Evolutionary conservation across 371 early-diverging fungal genomes (phyloP), one percentile per base, ranked within the genome.

Genomic region (Scutellospora calospora): DNA sequence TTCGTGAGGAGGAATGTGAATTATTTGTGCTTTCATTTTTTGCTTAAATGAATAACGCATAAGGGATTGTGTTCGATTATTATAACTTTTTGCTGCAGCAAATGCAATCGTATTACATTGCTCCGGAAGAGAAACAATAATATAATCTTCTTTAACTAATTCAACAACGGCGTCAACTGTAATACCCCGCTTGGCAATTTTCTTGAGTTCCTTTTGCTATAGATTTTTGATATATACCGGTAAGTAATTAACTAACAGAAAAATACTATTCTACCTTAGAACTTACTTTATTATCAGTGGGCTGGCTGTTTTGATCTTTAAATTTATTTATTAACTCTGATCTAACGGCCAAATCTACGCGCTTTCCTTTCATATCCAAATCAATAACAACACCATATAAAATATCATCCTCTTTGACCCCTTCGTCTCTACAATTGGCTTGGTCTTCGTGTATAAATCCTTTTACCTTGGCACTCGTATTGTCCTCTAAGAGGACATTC

Each of bases 141-240:
- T 74, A 80, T 93, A 94, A 81, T 92, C 90, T 45, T 92, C 89
- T 85, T 95, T 94, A 80, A 94, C 88, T 16, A 93, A 81, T 79
- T 93, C 91, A 41, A 95, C 87, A n/a, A 87, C 83, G 25, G 90
- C 86, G 25, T 91, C 92, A 11, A 91, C 81, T n/a, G 65, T 22
- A 18, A 81, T 81, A 12, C 81, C 74, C 29, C 85, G 79, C 62
- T 86, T 83, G 49, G 81, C 81, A 22, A 88, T 85, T n/a, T 71
- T 68, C 25, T 76, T 69, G 18, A 89, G 82, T 20, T 81, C 82
- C 60, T 83, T 78, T 29, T 83, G 54, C 55, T 82, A 82, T 78
- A 84, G 78, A 27, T 79, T 62, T n/a, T 66, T 18, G 20, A 71
- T 81, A 74, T 52, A 41, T 1, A 65, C 18, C 14, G 14, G 14